phyloP scores from a whole-genome alignment of 352 stramenopile species.

The Pythium volutum region DNA sequence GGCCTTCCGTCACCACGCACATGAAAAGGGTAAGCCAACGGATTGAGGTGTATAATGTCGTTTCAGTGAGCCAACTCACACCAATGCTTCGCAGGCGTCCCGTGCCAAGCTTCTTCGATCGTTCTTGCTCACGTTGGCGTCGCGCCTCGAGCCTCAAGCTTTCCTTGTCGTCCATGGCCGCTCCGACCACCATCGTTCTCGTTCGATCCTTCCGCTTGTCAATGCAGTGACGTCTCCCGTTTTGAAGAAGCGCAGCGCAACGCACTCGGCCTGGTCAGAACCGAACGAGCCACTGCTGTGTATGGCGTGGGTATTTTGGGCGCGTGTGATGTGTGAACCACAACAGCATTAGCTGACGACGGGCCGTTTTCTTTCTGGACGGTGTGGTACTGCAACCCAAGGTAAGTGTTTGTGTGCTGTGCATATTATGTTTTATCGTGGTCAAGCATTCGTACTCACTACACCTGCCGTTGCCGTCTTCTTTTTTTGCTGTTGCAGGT shows the following conservation, averaged over 20 bases:
- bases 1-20: slow-evolving; percentile 29
- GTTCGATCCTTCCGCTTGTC: neutral
- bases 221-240: neutral
- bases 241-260: neutral
- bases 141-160: slow-evolving; percentile 53
- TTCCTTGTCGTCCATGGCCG: slow-evolving; percentile 38
- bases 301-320: slow-evolving; percentile 5
- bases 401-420: neutral
- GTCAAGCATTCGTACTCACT: no score
- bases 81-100: slow-evolving; percentile 66
- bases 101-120: slow-evolving; percentile 60
- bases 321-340: no score
- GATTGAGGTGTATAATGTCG: neutral
- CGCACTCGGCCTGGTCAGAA: neutral
- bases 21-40: neutral
- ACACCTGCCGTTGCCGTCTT: neutral
- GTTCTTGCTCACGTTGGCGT: slow-evolving; percentile 60
- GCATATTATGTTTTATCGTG: slow-evolving; percentile 3
- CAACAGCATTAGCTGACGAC: neutral
- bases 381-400: neutral
- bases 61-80: slow-evolving; percentile 27
- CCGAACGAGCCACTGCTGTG: neutral
- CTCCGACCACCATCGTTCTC: slow-evolving; percentile 9
- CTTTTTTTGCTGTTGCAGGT: neutral
- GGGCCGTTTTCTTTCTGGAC: no score